These are phyloP conservation scores for Durotheca rogersii DNA, from an alignment of 495 filamentous ascomycete species.

Conservation along the genomic window DNA sequence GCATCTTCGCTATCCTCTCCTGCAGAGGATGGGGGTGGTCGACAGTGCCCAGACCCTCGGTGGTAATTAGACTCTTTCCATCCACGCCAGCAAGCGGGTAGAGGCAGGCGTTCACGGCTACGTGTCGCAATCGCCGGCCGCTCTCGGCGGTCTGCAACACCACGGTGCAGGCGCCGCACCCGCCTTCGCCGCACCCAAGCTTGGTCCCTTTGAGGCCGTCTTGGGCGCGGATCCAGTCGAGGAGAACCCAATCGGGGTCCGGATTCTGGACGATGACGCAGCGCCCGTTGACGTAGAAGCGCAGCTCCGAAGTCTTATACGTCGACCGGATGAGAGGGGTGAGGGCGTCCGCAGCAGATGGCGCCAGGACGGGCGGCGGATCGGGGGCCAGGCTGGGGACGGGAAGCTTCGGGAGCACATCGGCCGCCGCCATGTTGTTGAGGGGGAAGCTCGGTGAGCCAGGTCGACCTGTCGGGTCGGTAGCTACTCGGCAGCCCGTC, in stretches of 20 bases:
- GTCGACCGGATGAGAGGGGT: conserved; percentile 26
- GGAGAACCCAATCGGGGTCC: conserved; percentile 33
- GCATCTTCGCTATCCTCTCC: conserved; percentile 70
- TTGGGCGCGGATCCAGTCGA: conserved; percentile 31
- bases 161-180: conserved; percentile 86
- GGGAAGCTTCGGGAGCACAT: conserved; percentile 19
- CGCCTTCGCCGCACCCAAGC: conserved; percentile 75
- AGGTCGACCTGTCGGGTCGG: too few relatives aligned
- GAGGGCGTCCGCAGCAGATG: conserved; percentile 24
- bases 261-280: conserved; percentile 29
- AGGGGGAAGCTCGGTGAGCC: not conserved
- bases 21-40: conserved; percentile 77
- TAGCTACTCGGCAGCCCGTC: too few relatives aligned
- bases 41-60: conserved; percentile 79
- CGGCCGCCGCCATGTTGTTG: conserved; percentile 18
- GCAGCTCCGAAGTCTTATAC: conserved; percentile 29
- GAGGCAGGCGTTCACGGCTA: conserved; percentile 80
- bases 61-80: conserved; percentile 90
- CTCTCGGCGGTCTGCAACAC: conserved; percentile 79
- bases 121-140: conserved; percentile 73
- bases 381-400: not conserved
- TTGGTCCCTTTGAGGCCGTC: conserved; percentile 27
- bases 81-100: conserved; percentile 80
- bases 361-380: conserved; percentile 5
- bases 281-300: conserved; percentile 40